Base-by-base conservation (phyloP, 2,329 filamentous ascomycete species). In the Atkinsonella hypoxylon region DNA sequence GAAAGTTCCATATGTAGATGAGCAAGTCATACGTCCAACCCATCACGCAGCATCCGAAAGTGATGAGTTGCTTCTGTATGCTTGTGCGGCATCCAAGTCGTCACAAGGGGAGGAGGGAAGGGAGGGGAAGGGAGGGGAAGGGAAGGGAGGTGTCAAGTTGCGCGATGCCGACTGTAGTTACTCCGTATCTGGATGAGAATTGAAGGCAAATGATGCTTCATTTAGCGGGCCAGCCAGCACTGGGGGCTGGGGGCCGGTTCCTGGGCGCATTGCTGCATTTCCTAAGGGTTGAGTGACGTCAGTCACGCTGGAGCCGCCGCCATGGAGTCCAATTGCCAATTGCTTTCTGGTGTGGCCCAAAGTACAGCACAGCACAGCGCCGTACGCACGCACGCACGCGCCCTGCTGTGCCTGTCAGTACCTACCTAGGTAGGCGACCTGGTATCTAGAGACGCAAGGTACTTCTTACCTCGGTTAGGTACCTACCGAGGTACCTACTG, bases 1-100 rank as follows among this genome's bases (percentile, higher is more conserved):
- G 55, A n/a, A 56, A 56, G 40, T 56, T 56, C 54, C 51, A 56
- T 5, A 56, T 44, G n/a, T 56, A 55, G 41, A 51, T 17, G n/a
- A 48, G 39, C 10, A 34, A 36, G 5, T 26, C 34, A 47, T 43
- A 36, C 13, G 22, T 17, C 39, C 47, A 22, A 30, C 41, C 48
- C 41, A 50, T 50, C 32, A 18, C 42, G 48, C 31, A 9, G 48
- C 32, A n/a, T 43, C n/a, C 13, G 20, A 18, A 18, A 40, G 45
- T 34, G 45, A 30, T 20, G 20, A 22, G 13, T 12, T 39, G 45
- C 15, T 39, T 34, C 34, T 31, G 17, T 26, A 26, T 5, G 36
- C 15, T 17, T 30, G 12, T 2, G n/a, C 39, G 15, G n/a, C 18
- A n/a, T 41, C 22, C 39, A 20, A 18, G 39, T 41, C 39, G 39